Percentiles rank a stretch among this genome's conserved stretches.
Conservation (phyloP, 164 flowering plant species). For the Akebia trifoliata region DNA sequence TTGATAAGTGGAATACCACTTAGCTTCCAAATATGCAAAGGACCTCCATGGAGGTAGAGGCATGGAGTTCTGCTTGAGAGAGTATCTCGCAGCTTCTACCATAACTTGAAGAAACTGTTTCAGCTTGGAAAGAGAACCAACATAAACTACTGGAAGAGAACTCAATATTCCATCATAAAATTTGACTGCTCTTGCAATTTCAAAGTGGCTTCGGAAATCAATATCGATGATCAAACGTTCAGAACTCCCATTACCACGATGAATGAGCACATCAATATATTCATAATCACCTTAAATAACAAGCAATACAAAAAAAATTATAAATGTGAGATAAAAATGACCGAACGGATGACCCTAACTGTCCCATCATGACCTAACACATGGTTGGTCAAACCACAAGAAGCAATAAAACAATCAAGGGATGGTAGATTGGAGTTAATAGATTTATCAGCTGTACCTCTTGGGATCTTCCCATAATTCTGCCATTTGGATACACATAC, state of each 20-base stretch:
- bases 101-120: constrained; percentile 67
- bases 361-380: too few species aligned
- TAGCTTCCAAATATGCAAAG: constrained; percentile 76
- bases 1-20: constrained; percentile 73
- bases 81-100: constrained; percentile 82
- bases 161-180: constrained; percentile 67
- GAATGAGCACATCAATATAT: constrained; percentile 63
- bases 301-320: too few species aligned
- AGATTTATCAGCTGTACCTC: constrained; percentile 46
- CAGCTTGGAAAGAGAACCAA: constrained; percentile 58
- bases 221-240: constrained; percentile 78
- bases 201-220: constrained; percentile 89
- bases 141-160: constrained; percentile 70
- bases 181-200: constrained; percentile 85
- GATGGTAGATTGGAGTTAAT: too few species aligned
- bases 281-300: constrained; percentile 75
- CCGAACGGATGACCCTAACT: too few species aligned
- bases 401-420: too few species aligned
- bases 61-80: constrained; percentile 90
- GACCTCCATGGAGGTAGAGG: constrained; percentile 98
- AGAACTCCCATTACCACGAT: constrained; percentile 31
- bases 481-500: constrained; percentile 76
- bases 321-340: too few species aligned
- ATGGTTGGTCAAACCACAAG: too few species aligned
- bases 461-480: constrained; percentile 72